Evolutionary conservation across 1,284 basidiomycete genomes (phyloP).

Genomic region (Volvariella surrecta): DNA sequence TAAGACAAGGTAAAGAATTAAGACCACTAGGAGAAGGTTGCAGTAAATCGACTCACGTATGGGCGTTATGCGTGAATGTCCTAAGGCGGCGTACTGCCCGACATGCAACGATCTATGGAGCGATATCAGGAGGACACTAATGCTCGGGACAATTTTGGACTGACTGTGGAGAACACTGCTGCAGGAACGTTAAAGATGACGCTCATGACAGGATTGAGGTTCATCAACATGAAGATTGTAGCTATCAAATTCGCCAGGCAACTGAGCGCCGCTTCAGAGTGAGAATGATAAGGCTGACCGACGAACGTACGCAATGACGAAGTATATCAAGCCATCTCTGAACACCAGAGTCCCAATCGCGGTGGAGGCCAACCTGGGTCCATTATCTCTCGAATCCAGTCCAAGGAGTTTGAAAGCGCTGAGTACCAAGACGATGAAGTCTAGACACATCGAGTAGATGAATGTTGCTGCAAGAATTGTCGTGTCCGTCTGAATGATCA

Average conservation of each 20-base stretch:
- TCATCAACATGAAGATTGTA: conserved; percentile 60
- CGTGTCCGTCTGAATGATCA: conserved; percentile 50
- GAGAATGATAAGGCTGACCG: conserved; percentile 1
- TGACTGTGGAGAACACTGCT: conserved; percentile 54
- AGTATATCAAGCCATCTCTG: conserved; percentile 63
- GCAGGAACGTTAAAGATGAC: conserved; percentile 71
- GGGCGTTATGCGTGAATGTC: conserved; percentile 37
- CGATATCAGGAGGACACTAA: not conserved
- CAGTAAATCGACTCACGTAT: no score
- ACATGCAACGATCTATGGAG: conserved; percentile 50
- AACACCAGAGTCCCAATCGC: conserved; percentile 58
- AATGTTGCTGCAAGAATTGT: conserved; percentile 51
- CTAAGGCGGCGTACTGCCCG: conserved; percentile 54
- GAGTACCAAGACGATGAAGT: conserved; percentile 52
- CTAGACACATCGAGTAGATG: conserved; percentile 68
- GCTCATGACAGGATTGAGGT: conserved; percentile 63
- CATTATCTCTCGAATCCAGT: conserved; percentile 10
- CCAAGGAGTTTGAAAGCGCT: conserved; percentile 52
- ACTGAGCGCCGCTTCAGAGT: conserved; percentile 22
- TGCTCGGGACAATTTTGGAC: conserved; percentile 11
- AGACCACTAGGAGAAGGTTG: no score
- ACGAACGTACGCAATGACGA: conserved; percentile 57
- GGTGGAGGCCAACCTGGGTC: conserved; percentile 19
- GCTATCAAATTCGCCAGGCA: conserved; percentile 60
- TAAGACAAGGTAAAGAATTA: no score